Conservation (phyloP, 805 yeast genomes). For the Yamadazyma tumulicola region DNA sequence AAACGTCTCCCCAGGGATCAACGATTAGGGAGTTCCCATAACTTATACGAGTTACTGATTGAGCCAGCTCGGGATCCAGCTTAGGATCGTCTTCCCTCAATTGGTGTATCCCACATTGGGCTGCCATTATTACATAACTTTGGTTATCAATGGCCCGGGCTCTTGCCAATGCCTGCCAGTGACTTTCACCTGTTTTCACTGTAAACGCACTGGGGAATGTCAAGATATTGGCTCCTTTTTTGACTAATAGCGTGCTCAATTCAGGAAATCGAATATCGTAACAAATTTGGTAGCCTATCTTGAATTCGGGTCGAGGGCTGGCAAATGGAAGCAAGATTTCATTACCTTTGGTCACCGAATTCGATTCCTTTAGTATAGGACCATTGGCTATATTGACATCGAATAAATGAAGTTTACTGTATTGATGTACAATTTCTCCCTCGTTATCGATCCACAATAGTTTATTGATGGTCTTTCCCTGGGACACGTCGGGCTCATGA, state of each 20-base stretch:
- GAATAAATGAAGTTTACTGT: constrained; percentile 85
- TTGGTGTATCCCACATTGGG: constrained; percentile 78
- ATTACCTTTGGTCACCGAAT: constrained; percentile 77
- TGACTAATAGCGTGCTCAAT: constrained; percentile 58
- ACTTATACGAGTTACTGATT: constrained; percentile 51
- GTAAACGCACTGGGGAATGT: constrained; percentile 94
- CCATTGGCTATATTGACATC: constrained; percentile 84
- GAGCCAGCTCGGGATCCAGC: constrained; percentile 11
- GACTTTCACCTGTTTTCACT: constrained; percentile 84
- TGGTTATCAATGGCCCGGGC: constrained; percentile 90
- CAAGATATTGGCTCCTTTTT: constrained; percentile 70
- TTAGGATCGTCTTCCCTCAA: constrained; percentile 37
- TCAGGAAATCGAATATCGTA: constrained; percentile 90
- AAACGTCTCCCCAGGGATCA: constrained; percentile 87
- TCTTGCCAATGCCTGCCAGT: constrained; percentile 77
- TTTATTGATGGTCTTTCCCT: constrained; percentile 53
- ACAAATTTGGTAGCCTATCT: constrained; percentile 72
- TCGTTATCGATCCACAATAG: constrained; percentile 63
- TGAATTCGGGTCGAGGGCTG: constrained; percentile 30
- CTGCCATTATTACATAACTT: constrained; percentile 82
- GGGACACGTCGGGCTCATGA: constrained; percentile 65
- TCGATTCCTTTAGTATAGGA: constrained; percentile 73
- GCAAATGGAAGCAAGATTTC: constrained; percentile 53
- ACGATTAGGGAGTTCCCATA: constrained; percentile 84
- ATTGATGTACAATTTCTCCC: constrained; percentile 66